phyloP scores from a whole-genome alignment of 2,329 filamentous ascomycete species.

The Dactylellina haptotyla region DNA sequence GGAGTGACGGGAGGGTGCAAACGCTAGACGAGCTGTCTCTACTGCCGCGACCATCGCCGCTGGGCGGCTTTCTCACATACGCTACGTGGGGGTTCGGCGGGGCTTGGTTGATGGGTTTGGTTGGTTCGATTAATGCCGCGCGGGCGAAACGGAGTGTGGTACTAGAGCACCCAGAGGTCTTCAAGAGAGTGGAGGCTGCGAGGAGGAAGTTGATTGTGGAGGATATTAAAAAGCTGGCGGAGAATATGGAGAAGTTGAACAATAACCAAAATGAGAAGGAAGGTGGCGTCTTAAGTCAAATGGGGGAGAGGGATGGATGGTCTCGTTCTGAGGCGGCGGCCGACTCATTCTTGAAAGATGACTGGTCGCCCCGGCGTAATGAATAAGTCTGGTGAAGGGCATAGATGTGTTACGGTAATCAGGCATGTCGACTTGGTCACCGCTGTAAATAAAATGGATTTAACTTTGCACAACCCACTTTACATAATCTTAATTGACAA shows the following conservation, averaged over 20 bases:
- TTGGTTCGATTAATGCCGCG: neutral
- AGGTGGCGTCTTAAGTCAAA: neutral
- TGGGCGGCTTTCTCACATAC: neutral
- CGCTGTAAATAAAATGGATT: no score
- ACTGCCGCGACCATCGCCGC: neutral
- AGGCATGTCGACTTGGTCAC: no score
- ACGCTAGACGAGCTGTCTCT: neutral
- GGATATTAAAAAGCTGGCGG: neutral
- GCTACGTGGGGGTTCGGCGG: neutral
- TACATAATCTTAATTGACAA: no score
- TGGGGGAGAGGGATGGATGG: neutral
- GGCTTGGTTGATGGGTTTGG: neutral
- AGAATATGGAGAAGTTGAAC: constrained; percentile 13
- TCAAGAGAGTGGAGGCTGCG: neutral
- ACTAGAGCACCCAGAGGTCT: neutral
- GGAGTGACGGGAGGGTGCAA: constrained; percentile 11
- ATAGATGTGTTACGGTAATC: no score
- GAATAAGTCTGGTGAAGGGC: no score
- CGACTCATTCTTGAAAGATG: no score
- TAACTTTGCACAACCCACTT: no score
- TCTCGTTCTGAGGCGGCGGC: neutral
- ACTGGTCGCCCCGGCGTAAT: no score
- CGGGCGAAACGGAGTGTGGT: neutral
- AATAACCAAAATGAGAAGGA: constrained; percentile 1
- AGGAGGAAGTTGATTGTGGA: neutral